A percentile compares a stretch with the other conserved stretches of the same genome.
These are phyloP conservation scores for Leishmania tropica DNA, from an alignment of 208 protist species.

Conservation along the genomic window DNA sequence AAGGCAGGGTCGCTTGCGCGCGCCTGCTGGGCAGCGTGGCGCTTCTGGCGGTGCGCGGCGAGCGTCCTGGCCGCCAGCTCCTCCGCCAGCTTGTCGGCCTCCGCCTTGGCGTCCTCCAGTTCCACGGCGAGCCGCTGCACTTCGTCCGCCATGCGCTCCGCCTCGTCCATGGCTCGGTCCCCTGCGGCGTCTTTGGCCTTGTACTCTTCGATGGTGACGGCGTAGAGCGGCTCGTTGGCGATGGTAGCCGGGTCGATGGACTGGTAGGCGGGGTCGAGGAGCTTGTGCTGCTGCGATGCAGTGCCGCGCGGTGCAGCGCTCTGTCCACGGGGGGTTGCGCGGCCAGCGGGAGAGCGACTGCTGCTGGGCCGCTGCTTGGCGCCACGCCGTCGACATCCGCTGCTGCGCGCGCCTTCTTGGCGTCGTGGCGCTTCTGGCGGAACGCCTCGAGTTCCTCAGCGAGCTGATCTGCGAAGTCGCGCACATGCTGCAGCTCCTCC, in stretches of 20 bases:
- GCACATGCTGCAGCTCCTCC: too few relatives aligned
- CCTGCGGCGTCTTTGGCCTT: conserved; percentile 12
- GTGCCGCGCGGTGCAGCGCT: background rate
- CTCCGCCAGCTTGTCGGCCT: background rate
- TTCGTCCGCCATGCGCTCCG: conserved; percentile 8
- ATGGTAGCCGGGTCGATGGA: conserved; percentile 20
- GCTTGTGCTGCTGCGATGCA: background rate
- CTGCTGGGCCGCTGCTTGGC: background rate
- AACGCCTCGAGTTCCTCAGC: too few relatives aligned
- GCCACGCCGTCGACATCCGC: conserved; percentile 3
- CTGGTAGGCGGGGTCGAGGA: background rate
- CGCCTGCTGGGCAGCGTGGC: too few relatives aligned
- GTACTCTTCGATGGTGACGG: conserved; percentile 24
- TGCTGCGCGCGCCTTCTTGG: conserved; percentile 14
- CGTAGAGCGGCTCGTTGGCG: conserved; percentile 29
- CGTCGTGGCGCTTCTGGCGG: conserved; percentile 31
- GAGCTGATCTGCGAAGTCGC: too few relatives aligned
- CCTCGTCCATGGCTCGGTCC: conserved; percentile 5
- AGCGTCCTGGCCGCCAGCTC: conserved; percentile 18
- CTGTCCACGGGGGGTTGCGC: background rate
- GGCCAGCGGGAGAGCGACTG: background rate
- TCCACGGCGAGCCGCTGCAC: conserved; percentile 11
- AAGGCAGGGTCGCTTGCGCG: too few relatives aligned
- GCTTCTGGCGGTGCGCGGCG: too few relatives aligned
- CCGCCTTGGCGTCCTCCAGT: conserved; percentile 6